Base-by-base conservation (phyloP, 1,284 basidiomycete genomes). In the Pseudozyma hubeiensis region DNA sequence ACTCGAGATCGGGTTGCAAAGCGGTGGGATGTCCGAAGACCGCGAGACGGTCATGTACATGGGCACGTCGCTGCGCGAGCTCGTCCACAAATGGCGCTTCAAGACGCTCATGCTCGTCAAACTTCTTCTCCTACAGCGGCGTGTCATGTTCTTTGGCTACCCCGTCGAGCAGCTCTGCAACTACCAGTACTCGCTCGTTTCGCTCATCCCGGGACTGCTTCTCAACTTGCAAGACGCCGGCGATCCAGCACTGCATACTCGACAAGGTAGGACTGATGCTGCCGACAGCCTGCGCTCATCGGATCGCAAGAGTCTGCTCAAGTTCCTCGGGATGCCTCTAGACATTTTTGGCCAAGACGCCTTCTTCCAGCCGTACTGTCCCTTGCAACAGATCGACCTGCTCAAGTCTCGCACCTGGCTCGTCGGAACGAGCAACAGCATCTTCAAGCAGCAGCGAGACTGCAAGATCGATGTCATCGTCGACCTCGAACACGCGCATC, bases 361-460 rank as follows among this genome's bases (percentile, higher is more conserved):
- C 2, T 95, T 98, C 86, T 99, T 99, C 86, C 96, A 99, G 85
- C 97, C 96, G 1, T 99, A 98, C 85, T 87, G 99, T 24, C 96
- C 96, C 0, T 85, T 99, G 8, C 96, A 99, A 85, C 95, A 99
- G 85, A 88, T 97, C 16, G 96, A 98, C 75, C 89, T 94, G 86
- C 86, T 97, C 43, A 90, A 89, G 77, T 89, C 91, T 33, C 91
- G 92, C 4, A 87, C 88, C 46, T 99, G 92, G 91, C 87, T 99
- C 19, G 86, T 87, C 5, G 89, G 96, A 10, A 94, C 93, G 69
- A 99, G 96, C 8, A 99, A 99, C 85, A 90, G 92, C 49, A 97
- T 99, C 77, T 93, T 98, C 44, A 94, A 93, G 13, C 92, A 96
- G 77, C 94, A 97, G 85, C 90, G 90, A 72, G 93, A 96, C 77